These are phyloP conservation scores for Penicillium lividum DNA, from an alignment of 495 filamentous ascomycete species.

Conservation along the genomic window DNA sequence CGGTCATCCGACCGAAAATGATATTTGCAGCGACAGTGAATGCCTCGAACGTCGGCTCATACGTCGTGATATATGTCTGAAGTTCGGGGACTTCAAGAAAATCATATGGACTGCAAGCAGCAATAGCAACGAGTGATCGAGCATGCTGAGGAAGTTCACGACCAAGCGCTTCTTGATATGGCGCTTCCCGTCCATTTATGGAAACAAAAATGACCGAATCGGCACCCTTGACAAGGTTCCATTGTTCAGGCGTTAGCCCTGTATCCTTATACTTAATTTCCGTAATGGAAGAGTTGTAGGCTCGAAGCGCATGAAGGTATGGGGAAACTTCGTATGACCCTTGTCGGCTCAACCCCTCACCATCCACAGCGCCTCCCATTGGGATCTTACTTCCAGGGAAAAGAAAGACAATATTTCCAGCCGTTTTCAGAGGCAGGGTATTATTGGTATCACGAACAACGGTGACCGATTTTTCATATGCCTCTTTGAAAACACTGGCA, in stretches of 20 bases:
- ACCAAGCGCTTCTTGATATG: conserved; percentile 41
- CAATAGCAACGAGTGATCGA: conserved; percentile 39
- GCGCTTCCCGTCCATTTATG: conserved; percentile 44
- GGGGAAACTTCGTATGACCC: conserved; percentile 33
- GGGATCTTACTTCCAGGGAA: conserved; percentile 44
- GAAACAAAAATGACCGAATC: conserved; percentile 46
- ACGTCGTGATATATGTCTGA: conserved; percentile 48
- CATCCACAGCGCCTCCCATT: conserved; percentile 48
- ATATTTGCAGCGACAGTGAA: conserved; percentile 42
- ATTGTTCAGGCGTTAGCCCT: conserved; percentile 32
- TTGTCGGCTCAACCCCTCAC: conserved; percentile 40
- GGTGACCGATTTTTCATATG: conserved; percentile 44
- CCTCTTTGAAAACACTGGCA: conserved; percentile 28
- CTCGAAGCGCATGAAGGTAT: conserved; percentile 39
- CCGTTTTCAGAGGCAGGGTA: conserved; percentile 37
- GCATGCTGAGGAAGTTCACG: conserved; percentile 33
- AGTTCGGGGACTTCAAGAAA: conserved; percentile 43
- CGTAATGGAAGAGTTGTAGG: conserved; percentile 22
- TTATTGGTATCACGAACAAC: conserved; percentile 38
- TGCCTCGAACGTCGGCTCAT: conserved; percentile 51
- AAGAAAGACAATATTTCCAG: conserved; percentile 40
- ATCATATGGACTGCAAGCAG: conserved; percentile 51
- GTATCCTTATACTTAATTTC: conserved; percentile 38
- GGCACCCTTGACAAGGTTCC: conserved; percentile 34
- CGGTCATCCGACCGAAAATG: conserved; percentile 39